These are phyloP conservation scores for Arthrobotrys conoides DNA, from an alignment of 2,329 filamentous ascomycete species.

Conservation along the genomic window DNA sequence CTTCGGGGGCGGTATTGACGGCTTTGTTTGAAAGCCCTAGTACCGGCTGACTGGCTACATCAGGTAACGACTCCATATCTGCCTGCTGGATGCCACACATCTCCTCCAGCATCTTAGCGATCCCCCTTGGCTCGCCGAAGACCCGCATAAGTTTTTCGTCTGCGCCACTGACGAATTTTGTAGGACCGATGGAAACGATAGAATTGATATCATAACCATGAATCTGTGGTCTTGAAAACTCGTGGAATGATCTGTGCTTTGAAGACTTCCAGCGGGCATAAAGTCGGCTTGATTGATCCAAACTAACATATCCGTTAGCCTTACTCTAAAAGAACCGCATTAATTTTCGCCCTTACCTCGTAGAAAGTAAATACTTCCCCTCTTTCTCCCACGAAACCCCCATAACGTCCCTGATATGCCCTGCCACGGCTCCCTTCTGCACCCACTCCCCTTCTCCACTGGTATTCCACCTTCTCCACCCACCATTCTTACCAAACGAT, in stretches of 20 bases:
- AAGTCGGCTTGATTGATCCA: slow-evolving; percentile 90
- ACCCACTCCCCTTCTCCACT: slow-evolving; percentile 77
- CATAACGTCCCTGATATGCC: slow-evolving; percentile 85
- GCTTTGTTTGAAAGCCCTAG: slow-evolving; percentile 97
- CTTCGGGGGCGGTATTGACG: slow-evolving; percentile 73
- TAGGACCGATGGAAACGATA: slow-evolving; percentile 79
- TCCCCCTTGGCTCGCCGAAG: slow-evolving; percentile 88
- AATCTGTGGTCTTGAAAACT: slow-evolving; percentile 95
- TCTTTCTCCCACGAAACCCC: slow-evolving; percentile 86
- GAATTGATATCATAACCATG: slow-evolving; percentile 99
- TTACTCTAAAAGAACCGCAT: not conserved
- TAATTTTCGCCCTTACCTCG: slow-evolving; percentile 71
- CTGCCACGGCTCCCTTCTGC: slow-evolving; percentile 82
- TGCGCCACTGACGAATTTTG: slow-evolving; percentile 90
- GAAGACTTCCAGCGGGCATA: slow-evolving; percentile 81
- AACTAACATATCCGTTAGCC: slow-evolving; percentile 21
- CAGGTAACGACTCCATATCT: slow-evolving; percentile 74
- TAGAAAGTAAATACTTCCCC: slow-evolving; percentile 88
- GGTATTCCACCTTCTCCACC: slow-evolving; percentile 86
- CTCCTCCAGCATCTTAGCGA: slow-evolving; percentile 79
- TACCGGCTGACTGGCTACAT: slow-evolving; percentile 94
- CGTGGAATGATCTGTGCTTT: slow-evolving; percentile 81
- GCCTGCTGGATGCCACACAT: slow-evolving; percentile 75
- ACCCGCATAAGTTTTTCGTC: slow-evolving; percentile 98
- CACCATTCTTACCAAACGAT: slow-evolving; percentile 89